Evolutionary conservation across 2,329 filamentous ascomycete genomes (phyloP), one percentile per base, ranked within the genome.

Genomic region (Talaromyces funiculosus): DNA sequence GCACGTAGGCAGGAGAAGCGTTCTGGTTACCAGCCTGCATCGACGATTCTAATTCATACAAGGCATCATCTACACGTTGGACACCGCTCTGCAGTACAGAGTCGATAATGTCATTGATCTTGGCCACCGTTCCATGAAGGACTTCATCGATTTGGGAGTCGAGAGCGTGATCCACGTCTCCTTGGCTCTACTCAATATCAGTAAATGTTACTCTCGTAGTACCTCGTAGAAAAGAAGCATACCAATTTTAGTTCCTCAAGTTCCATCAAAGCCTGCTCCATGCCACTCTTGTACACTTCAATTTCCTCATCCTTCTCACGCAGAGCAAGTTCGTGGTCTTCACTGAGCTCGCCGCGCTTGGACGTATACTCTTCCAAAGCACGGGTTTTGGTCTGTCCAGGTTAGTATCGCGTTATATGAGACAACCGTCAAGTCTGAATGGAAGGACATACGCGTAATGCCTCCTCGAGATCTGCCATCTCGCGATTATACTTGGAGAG

Each of bases 1-100:
- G 82, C 12, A 99, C 92, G 72, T 95, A 97, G 1, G 93, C 86
- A 14, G 94, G 92, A 42, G 92, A 96, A 0, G 94, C 94, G 70
- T 95, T 99, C 78, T 97, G 94, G 78, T 99, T 99, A 75, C 94
- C 94, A 42, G 93, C 94, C 74, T 97, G 93, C 92, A 97, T 97
- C 20, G 90, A 90, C 20, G 94, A 97, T 75, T 99, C 94, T 45
- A 99, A 82, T 75, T 99, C 94, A 77, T 99, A 99, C 37, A 99
- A 81, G 45, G 94, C 92, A 75, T 99, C 94, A 69, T 99, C 94
- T 14, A 99, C 92, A 47, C 94, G 88, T 69, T 94, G 87, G 22
- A 97, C 91, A 66, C 92, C 94, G 53, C 90, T 88, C 73, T 97
- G 92, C 40, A 99, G 81, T 3, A 99, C 94, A 0, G 93, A 96